Base-by-base conservation (phyloP, 257 asterid genomes). In the Solanum ahanhuiri region DNA sequence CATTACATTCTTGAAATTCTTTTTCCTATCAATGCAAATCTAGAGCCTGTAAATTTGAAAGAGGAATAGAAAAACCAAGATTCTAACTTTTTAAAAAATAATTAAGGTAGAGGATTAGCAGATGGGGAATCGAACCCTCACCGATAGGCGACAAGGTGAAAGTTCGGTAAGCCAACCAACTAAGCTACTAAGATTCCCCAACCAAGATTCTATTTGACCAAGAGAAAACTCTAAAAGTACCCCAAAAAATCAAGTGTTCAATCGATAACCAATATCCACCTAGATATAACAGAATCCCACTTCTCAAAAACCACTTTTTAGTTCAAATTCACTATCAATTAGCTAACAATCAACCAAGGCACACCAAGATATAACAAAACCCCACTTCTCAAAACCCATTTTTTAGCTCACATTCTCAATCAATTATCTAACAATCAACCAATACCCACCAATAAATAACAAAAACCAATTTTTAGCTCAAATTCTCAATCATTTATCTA, bases 381-480 rank as follows among this genome's bases (percentile, higher is more conserved):
- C 90, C 88, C 93, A 89, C n/a, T 14, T 85, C 81, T 64, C 88
- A 89, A 90, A 91, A 79, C 70, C 8, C 89, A 84, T 83, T 86
- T 86, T 91, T 89, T 66, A 88, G 88, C 89, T 81, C 73, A 85
- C 25, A 76, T 76, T 5, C 8, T 22, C 73, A 73, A 82, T 75
- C 77, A 82, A 15, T 17, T 6, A 18, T 15, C 39, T 31, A 70
- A 14, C 43, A 70, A 7, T 43, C 64, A 25, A 77, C 25, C 8
- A 25, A 14, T 15, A 25, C 23, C 83, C 64, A 45, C 63, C 22
- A 10, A 84, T 81, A 75, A 37, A 85, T 71, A 82, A 85, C 82
- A 33, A 31, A 67, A 69, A 70, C 6, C 88, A 85, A 85, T 84
- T 86, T 91, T 91, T 41, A 88, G 88, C 89, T 83, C 41, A 15